A percentile compares a stretch with the other conserved stretches of the same genome.
Conservation (phyloP, 1,284 basidiomycete genomes). For the Porphyrellus sp. region DNA sequence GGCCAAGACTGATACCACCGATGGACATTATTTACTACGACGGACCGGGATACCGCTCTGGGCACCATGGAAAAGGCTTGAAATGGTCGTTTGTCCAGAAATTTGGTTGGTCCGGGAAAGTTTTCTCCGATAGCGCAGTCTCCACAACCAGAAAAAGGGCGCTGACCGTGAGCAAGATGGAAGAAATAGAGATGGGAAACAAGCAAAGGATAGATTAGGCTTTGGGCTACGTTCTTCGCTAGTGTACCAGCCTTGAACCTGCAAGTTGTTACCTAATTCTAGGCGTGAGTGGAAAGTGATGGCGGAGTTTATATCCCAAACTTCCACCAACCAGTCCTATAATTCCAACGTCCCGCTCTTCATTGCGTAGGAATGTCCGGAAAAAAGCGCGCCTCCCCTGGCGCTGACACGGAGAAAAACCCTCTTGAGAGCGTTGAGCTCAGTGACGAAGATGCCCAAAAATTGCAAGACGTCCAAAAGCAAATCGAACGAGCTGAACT, state of each 20-base stretch:
- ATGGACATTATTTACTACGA: slow-evolving; percentile 83
- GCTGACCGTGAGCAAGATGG: slow-evolving; percentile 42
- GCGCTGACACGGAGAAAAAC: slow-evolving; percentile 65
- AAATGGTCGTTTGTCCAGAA: slow-evolving; percentile 37
- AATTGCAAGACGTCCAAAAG: slow-evolving; percentile 59
- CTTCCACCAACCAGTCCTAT: slow-evolving; percentile 11
- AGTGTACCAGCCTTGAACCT: neutral
- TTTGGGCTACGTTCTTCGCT: neutral
- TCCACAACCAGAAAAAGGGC: slow-evolving; percentile 39
- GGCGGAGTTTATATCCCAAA: slow-evolving; percentile 35
- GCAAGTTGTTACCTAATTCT: slow-evolving; percentile 10
- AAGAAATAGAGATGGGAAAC: slow-evolving; percentile 57
- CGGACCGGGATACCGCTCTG: slow-evolving; percentile 83
- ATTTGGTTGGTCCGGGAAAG: slow-evolving; percentile 34
- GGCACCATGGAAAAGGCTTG: slow-evolving; percentile 73
- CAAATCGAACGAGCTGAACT: slow-evolving; percentile 67
- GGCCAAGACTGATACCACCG: slow-evolving; percentile 88
- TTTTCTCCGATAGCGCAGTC: slow-evolving; percentile 34
- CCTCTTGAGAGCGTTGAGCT: slow-evolving; percentile 64
- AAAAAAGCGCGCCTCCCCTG: slow-evolving; percentile 73
- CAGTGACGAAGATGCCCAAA: slow-evolving; percentile 63
- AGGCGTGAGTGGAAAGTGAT: slow-evolving; percentile 8
- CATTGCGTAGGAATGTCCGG: slow-evolving; percentile 37
- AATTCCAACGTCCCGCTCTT: slow-evolving; percentile 7
- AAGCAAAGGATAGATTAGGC: slow-evolving; percentile 69